These are phyloP conservation scores for Ophiostoma perfectum DNA, from an alignment of 2,329 filamentous ascomycete genomes.

Conservation along the genomic window DNA sequence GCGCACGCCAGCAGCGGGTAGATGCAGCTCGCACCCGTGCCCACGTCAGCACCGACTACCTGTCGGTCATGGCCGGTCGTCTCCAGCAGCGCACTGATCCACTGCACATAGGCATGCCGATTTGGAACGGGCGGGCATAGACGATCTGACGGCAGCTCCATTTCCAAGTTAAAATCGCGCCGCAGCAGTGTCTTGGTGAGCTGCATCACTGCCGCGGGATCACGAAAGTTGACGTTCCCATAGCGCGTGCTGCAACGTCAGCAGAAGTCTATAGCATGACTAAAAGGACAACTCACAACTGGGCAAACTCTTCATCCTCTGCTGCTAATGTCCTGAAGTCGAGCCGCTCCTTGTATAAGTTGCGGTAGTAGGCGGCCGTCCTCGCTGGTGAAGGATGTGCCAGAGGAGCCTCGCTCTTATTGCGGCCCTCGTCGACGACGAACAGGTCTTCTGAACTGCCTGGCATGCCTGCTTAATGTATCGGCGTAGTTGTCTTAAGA, in stretches of 20 bases:
- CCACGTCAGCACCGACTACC: slow-evolving; percentile 72
- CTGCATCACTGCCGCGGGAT: slow-evolving; percentile 70
- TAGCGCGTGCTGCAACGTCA: slow-evolving; percentile 33
- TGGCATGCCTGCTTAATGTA: background rate
- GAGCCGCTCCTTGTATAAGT: slow-evolving; percentile 39
- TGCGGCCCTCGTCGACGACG: background rate
- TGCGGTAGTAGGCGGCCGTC: slow-evolving; percentile 30
- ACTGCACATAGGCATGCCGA: slow-evolving; percentile 83
- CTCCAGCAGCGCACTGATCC: slow-evolving; percentile 78
- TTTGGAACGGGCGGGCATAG: slow-evolving; percentile 78
- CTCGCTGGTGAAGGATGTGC: background rate
- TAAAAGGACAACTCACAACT: slow-evolving; percentile 9
- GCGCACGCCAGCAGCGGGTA: slow-evolving; percentile 77
- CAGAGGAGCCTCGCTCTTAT: background rate
- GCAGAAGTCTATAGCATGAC: background rate
- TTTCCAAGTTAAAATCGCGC: slow-evolving; percentile 64
- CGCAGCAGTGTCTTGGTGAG: slow-evolving; percentile 74
- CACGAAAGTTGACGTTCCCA: slow-evolving; percentile 68
- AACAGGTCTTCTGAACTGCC: background rate
- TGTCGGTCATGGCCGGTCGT: slow-evolving; percentile 45
- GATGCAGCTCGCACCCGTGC: slow-evolving; percentile 85
- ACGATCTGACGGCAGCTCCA: slow-evolving; percentile 69
- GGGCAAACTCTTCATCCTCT: slow-evolving; percentile 43
- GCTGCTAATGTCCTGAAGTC: slow-evolving; percentile 42
- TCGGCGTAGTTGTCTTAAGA: no score